Conservation (phyloP, 106 monocot genomes). For the Platanthera zijinensis region DNA sequence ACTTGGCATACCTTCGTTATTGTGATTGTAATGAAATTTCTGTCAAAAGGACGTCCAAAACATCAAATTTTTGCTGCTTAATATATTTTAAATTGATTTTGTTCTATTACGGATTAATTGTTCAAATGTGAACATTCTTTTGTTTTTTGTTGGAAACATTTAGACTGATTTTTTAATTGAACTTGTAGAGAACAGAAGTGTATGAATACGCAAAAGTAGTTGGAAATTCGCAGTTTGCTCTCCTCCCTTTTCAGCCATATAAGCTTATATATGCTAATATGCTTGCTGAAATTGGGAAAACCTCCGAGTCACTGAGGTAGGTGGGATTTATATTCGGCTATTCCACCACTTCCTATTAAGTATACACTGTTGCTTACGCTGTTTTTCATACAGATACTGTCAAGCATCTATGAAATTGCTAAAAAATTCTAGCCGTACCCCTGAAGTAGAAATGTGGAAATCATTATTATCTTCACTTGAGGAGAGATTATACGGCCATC, state of each 20-base stretch:
- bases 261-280: constrained; percentile 88
- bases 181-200: constrained; percentile 75
- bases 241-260: constrained; percentile 81
- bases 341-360: constrained; percentile 11
- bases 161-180: not conserved
- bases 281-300: constrained; percentile 86
- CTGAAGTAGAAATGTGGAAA: constrained; percentile 87
- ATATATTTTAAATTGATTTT: not conserved
- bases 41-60: not conserved
- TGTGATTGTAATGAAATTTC: not conserved
- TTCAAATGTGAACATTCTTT: not conserved
- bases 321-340: constrained; percentile 13
- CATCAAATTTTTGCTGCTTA: not conserved
- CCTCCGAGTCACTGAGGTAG: constrained; percentile 80
- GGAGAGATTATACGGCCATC: constrained; percentile 73
- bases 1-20: not conserved
- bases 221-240: constrained; percentile 84
- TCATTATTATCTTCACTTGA: constrained; percentile 60
- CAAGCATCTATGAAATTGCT: constrained; percentile 71
- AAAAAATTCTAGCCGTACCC: constrained; percentile 56
- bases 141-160: not conserved
- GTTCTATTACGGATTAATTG: not conserved
- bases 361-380: not conserved
- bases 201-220: constrained; percentile 89
- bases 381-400: constrained; percentile 53